Base-by-base conservation (phyloP, 345 rosid genomes). In the Boechera retrofracta region DNA sequence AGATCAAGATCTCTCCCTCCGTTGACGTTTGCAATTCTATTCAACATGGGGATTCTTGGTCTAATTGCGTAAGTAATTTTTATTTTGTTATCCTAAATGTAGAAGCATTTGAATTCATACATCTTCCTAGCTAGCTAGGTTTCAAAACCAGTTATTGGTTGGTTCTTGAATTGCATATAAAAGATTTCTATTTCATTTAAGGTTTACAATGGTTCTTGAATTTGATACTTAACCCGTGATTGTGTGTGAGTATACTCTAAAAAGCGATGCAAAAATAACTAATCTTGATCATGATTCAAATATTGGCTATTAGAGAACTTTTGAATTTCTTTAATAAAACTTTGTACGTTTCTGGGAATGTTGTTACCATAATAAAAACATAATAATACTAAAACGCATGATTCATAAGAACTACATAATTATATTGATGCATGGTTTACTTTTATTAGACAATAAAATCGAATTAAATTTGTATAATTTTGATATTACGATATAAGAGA, bases 1-100 rank as follows among this genome's bases (percentile, higher is more conserved):
- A 81, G 82, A 13, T 64, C 80, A 38, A 67, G 74, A 74, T 65
- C 74, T 69, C 75, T 78, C 48, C 82, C 84, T 13, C 79, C 84
- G 1, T 60, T 78, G 57, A 74, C 68, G 1, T 78, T 49, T 18
- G 72, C 81, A 16, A 12, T 24, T 18, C 60, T 82, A n/a, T 63
- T 58, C 36, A 65, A 75, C 24, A 70, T 81, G 52, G 69, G 73
- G 7, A 55, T 77, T 39, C 74, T 74, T 39, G 79, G 78, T 60
- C 52, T 83, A n/a, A 35, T 80, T 35, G 81, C 58, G 81, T 77
- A 64, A 54, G 62, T 64, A 11, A 26, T 39, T 32, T 76, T 15
- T 29, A 15, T 16, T 45, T 54, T 0, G 4, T 16, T n/a, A 42
- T 10, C 39, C 39, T 26, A 54, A 10, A 10, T 39, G 5, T 16